Evolutionary conservation across 1,139 yeast genomes (phyloP), one percentile per base, ranked within the genome.

Genomic region (Yamadazyma atlantica): DNA sequence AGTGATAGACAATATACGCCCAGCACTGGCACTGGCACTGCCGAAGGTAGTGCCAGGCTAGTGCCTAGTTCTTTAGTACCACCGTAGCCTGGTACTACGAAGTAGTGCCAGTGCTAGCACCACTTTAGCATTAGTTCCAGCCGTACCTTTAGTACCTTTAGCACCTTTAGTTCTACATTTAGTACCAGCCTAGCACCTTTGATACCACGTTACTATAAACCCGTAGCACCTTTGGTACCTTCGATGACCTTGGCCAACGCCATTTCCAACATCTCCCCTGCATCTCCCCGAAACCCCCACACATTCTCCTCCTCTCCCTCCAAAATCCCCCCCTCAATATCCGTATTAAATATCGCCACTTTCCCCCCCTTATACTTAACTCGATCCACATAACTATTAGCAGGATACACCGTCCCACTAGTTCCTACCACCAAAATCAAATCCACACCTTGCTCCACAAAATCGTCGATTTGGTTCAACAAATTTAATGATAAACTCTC

Each of bases 341-440:
- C 88, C 1, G 84, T 82, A 54, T 88, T 87, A 62, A 88, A 88
- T 1, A 88, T 76, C 0, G 95, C 96, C 23, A 87, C 85, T 48
- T 80, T 80, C 0, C 95, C 96, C 2, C 95, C 95, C 41, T 78
- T 77, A 43, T 69, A 69, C 40, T 67, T 69, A 2, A 85, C 86
- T 45, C 90, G 67, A 45, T 88, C 95, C 17, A 88, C 92, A 55
- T 85, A 88, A 18, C 95, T 87, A 42, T 90, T 88, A 2, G 96
- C 95, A 1, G 96, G 96, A 80, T 94, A 88, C 1, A 85, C 90
- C 0, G 82, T 70, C 3, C 92, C 89, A 26, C 92, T 82, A 2
- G 96, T 86, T 1, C 96, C 96, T 13, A 88, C 78, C 3, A 89
- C 95, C 36, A 88, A 62, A 4, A 88, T 80, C 51, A 88, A 62